Percentiles rank a stretch among this genome's conserved stretches.
Evolutionary conservation across 1,284 basidiomycete species (phyloP).

Genomic region (Coniferiporia sulphurascens): DNA sequence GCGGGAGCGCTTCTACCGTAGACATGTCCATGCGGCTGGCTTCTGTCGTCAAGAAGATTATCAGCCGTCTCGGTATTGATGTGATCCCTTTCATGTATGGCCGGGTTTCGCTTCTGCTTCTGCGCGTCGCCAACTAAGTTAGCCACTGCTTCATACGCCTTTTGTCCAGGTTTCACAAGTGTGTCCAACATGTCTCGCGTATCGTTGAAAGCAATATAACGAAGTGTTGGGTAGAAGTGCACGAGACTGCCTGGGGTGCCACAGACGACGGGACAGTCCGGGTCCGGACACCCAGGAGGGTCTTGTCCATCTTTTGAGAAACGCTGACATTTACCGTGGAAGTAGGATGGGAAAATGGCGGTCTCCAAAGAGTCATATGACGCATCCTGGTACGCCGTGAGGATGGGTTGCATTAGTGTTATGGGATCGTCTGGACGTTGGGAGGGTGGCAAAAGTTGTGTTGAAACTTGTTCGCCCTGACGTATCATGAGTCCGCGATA

Average conservation of each 20-base stretch:
- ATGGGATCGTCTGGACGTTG: constrained; percentile 29
- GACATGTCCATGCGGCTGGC: not conserved
- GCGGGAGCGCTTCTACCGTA: not conserved
- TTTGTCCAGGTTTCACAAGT: constrained; percentile 34
- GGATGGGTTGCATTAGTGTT: constrained; percentile 43
- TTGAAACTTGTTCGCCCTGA: constrained; percentile 36
- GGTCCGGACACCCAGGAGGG: constrained; percentile 69
- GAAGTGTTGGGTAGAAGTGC: constrained; percentile 54
- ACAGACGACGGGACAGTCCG: constrained; percentile 69
- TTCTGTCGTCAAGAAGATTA: not conserved
- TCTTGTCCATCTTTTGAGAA: constrained; percentile 40
- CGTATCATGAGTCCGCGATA: not conserved
- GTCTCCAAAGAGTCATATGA: constrained; percentile 41
- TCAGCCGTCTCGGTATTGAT: not conserved
- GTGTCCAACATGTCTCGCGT: constrained; percentile 34
- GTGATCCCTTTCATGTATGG: not conserved
- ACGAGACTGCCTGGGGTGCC: constrained; percentile 75
- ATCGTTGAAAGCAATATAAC: constrained; percentile 45
- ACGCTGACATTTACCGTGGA: constrained; percentile 70
- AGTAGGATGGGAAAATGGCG: constrained; percentile 58
- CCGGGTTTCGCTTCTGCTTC: constrained; percentile 7
- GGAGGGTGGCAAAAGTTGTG: constrained; percentile 30
- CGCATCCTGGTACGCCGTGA: constrained; percentile 38
- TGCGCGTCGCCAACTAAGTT: constrained; percentile 31
- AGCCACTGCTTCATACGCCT: constrained; percentile 39